Base-by-base conservation (phyloP, 2,329 filamentous ascomycete species). In the Madurella fahalii region DNA sequence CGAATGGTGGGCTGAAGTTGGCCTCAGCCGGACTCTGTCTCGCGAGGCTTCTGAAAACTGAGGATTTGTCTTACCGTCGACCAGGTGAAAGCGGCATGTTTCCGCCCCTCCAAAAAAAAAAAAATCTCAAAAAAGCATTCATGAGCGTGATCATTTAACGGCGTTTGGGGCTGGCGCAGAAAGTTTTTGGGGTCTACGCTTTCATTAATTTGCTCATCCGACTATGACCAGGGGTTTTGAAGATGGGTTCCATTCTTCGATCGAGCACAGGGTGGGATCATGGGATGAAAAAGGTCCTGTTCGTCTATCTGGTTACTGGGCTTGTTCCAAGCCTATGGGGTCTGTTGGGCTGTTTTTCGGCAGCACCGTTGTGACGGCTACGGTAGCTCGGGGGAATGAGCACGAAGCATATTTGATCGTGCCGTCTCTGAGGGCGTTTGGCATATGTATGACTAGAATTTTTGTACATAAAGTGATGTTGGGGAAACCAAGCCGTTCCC, bases 1-100 rank as follows among this genome's bases (percentile, higher is more conserved):
- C 58, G 85, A 90, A 60, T 92, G 87, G 84, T 95, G 90, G 90
- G 82, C 82, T 55, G 80, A 82, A 64, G 85, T 79, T 55, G 86
- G 86, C 41, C 77, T 89, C 59, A 84, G 77, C 64, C 80, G 84
- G 59, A 85, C 77, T 13, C 70, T 83, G 52, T 70, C 73, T 16
- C 72, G 69, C 37, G 74, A 75, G 50, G 70, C 70, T 12, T 65
- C 63, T 31, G 43, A 46, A 7, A 60, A 61, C 42, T 63, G 41
- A 58, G 13, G 32, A n/a, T 48, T 47, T 42, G 25, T 15, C 32
- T 47, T 20, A 17, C 13, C 15, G 47, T 40, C 30, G 39, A 18
- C 17, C 25, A 31, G 40, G 50, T 40, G 25, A 46, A 31, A 25
- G 31, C 50, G 34, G 13, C 34, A 15, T 37, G 34, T 37, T 25